A percentile compares a stretch with the other conserved stretches of the same genome.
These are phyloP conservation scores for Amanita phalloides DNA, from an alignment of 768 basidiomycete species.

Conservation along the genomic window DNA sequence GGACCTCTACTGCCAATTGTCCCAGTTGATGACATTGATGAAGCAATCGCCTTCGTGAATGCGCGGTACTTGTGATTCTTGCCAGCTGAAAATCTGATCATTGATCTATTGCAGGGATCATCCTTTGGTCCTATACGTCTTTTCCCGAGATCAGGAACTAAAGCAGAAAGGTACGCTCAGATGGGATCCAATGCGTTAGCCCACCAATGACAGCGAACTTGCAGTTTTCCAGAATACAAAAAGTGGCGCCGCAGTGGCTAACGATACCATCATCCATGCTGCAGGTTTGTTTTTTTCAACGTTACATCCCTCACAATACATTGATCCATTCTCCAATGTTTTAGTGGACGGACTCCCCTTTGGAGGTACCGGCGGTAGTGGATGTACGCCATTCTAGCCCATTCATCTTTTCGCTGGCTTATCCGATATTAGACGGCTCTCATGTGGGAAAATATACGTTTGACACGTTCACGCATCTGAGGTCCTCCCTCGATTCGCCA, in stretches of 20 bases:
- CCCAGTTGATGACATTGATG: conserved; percentile 58
- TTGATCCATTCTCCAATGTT: not conserved
- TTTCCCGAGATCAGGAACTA: conserved; percentile 45
- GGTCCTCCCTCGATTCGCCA: conserved; percentile 51
- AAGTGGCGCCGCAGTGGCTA: conserved; percentile 60
- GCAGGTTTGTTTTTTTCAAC: conserved; percentile 29
- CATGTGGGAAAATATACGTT: conserved; percentile 70
- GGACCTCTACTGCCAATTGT: conserved; percentile 75
- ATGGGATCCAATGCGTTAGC: not conserved
- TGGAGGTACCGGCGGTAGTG: conserved; percentile 17
- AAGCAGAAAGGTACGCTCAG: conserved; percentile 46
- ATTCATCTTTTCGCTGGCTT: not conserved
- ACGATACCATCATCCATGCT: conserved; percentile 57
- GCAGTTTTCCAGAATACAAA: conserved; percentile 60
- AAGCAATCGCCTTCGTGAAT: conserved; percentile 62
- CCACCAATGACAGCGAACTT: not conserved
- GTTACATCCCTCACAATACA: not conserved
- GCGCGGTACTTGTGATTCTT: conserved; percentile 26
- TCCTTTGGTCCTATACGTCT: conserved; percentile 72
- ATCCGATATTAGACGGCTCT: conserved; percentile 36
- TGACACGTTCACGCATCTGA: conserved; percentile 68
- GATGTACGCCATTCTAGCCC: conserved; percentile 1
- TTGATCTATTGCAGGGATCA: conserved; percentile 36
- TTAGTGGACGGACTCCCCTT: conserved; percentile 17
- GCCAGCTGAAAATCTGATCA: not conserved